Conservation (phyloP, 2,329 filamentous ascomycete genomes). For the Pseudogymnoascus sp. region DNA sequence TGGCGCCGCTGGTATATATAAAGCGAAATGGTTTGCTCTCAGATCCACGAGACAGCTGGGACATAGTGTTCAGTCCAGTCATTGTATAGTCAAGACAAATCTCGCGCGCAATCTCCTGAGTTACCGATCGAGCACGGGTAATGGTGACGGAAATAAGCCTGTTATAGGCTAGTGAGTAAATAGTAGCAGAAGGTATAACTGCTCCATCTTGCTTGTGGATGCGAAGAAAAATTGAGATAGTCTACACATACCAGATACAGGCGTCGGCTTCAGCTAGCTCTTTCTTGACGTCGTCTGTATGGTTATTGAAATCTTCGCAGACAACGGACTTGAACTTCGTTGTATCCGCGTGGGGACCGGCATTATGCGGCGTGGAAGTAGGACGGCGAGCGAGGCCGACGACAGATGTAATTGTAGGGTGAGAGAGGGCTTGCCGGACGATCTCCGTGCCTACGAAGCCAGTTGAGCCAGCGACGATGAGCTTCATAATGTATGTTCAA, state of each 20-base stretch:
- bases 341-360: constrained; percentile 12
- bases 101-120: neutral
- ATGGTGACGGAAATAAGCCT: neutral
- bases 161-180: constrained; percentile 13
- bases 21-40: constrained; percentile 34
- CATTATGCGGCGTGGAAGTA: constrained; percentile 7
- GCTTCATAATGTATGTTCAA: no score
- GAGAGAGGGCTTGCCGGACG: constrained; percentile 13
- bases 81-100: neutral
- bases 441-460: no score
- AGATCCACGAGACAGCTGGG: neutral
- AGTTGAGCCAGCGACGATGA: no score
- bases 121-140: neutral
- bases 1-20: constrained; percentile 41
- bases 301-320: constrained; percentile 26
- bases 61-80: neutral
- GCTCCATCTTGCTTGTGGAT: no score
- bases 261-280: constrained; percentile 27
- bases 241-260: constrained; percentile 30
- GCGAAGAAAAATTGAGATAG: no score
- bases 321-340: constrained; percentile 27
- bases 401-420: constrained; percentile 23
- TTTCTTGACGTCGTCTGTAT: constrained; percentile 24
- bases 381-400: constrained; percentile 23
- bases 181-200: no score